Evolutionary conservation across 129 eudicot species (phyloP).

Genomic region (Mikania micrantha): DNA sequence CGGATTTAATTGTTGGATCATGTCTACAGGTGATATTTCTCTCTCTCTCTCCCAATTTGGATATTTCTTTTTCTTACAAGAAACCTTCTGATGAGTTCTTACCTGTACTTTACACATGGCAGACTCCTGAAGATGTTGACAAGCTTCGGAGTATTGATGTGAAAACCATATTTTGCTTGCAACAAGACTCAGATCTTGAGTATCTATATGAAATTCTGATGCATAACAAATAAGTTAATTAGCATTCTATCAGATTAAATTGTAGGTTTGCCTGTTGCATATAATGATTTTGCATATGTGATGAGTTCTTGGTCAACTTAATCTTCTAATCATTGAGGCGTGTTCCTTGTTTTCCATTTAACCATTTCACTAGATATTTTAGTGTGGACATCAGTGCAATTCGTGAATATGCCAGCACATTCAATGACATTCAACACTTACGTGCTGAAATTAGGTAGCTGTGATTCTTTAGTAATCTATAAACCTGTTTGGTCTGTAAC

Average conservation of each 20-base stretch:
- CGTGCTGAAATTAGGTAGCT: constrained; percentile 94
- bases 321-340: background rate
- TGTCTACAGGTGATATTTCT: constrained; percentile 73
- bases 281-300: background rate
- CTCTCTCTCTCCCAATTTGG: background rate
- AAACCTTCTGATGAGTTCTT: constrained; percentile 2
- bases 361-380: constrained; percentile 59
- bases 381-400: constrained; percentile 79
- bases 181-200: constrained; percentile 94
- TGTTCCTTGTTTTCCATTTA: constrained; percentile 28
- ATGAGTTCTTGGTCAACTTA: constrained; percentile 3
- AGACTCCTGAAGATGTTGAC: constrained; percentile 95
- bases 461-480: background rate
- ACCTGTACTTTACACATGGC: constrained; percentile 24
- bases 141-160: constrained; percentile 78
- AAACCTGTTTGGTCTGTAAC: background rate
- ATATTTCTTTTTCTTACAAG: background rate
- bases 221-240: background rate
- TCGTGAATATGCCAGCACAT: constrained; percentile 66
- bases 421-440: constrained; percentile 70
- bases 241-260: constrained; percentile 3
- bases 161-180: constrained; percentile 85
- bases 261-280: constrained; percentile 9
- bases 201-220: constrained; percentile 44
- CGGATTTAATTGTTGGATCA: constrained; percentile 91